A percentile compares a stretch with the other conserved stretches of the same genome.
Conservation (phyloP, 2,329 filamentous ascomycete species). For the Leptosphaerulina australis region DNA sequence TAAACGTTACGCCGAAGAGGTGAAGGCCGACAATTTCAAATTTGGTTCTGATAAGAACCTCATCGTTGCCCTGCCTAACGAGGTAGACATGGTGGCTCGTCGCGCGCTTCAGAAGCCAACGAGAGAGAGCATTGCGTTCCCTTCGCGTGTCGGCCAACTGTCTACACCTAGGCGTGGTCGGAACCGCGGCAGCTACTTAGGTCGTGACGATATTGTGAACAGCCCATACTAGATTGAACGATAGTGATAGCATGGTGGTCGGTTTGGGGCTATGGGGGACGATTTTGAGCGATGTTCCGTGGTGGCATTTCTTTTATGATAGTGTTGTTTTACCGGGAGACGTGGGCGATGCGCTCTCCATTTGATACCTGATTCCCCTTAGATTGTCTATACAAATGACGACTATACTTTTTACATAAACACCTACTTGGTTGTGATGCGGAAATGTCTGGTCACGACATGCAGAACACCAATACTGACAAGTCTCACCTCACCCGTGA, state of each 20-base stretch:
- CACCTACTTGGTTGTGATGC: not conserved
- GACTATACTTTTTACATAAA: not conserved
- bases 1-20: conserved; percentile 92
- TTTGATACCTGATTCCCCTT: conserved; percentile 19
- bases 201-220: conserved; percentile 83
- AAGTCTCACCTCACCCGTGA: too few relatives aligned
- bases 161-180: conserved; percentile 40
- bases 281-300: conserved; percentile 1
- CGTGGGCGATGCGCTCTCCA: conserved; percentile 3
- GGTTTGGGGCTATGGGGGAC: not conserved
- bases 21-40: conserved; percentile 98
- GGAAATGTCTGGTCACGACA: too few relatives aligned
- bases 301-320: not conserved
- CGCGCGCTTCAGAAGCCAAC: conserved; percentile 85
- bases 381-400: conserved; percentile 12
- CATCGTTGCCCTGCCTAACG: conserved; percentile 93
- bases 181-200: conserved; percentile 70
- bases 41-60: conserved; percentile 98
- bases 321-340: conserved; percentile 1
- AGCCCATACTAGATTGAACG: conserved; percentile 59
- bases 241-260: not conserved
- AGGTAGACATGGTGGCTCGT: conserved; percentile 97
- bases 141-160: conserved; percentile 53
- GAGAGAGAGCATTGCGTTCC: conserved; percentile 83
- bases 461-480: too few relatives aligned